phyloP scores from a whole-genome alignment of 106 monocot species.

The Phalaenopsis aphrodite region DNA sequence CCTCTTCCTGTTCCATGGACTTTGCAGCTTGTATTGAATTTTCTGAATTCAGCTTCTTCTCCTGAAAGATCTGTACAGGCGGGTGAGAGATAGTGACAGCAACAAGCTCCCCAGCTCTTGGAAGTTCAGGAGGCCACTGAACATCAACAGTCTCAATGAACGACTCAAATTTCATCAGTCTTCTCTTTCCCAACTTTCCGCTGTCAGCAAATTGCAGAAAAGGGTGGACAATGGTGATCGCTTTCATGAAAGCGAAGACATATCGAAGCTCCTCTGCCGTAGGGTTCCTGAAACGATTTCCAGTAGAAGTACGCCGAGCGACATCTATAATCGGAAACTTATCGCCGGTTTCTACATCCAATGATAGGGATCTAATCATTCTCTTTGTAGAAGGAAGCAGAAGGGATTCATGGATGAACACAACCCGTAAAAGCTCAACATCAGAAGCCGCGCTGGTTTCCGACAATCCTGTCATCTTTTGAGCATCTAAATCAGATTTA shows the following conservation, averaged over 20 bases:
- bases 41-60: slow-evolving; percentile 19
- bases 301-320: slow-evolving; percentile 26
- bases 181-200: slow-evolving; percentile 9
- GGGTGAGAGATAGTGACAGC: slow-evolving; percentile 59
- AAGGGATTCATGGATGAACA: slow-evolving; percentile 28
- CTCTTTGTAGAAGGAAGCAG: slow-evolving; percentile 33
- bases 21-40: slow-evolving; percentile 13
- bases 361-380: slow-evolving; percentile 35
- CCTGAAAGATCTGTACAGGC: slow-evolving; percentile 32
- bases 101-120: slow-evolving; percentile 26
- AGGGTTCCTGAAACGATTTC: slow-evolving; percentile 45
- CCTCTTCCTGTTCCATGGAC: slow-evolving; percentile 23
- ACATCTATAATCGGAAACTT: slow-evolving; percentile 46
- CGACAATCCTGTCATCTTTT: slow-evolving; percentile 13
- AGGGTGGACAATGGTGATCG: slow-evolving; percentile 42
- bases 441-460: slow-evolving; percentile 25
- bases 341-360: slow-evolving; percentile 29
- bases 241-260: slow-evolving; percentile 52
- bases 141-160: slow-evolving; percentile 68
- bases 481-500: slow-evolving; percentile 42
- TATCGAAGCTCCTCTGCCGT: slow-evolving; percentile 46
- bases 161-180: slow-evolving; percentile 25
- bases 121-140: slow-evolving; percentile 49
- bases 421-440: slow-evolving; percentile 39
- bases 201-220: slow-evolving; percentile 19